phyloP scores from a whole-genome alignment of 371 early-diverging fungal species.

The Syncephalastrum contaminatum region DNA sequence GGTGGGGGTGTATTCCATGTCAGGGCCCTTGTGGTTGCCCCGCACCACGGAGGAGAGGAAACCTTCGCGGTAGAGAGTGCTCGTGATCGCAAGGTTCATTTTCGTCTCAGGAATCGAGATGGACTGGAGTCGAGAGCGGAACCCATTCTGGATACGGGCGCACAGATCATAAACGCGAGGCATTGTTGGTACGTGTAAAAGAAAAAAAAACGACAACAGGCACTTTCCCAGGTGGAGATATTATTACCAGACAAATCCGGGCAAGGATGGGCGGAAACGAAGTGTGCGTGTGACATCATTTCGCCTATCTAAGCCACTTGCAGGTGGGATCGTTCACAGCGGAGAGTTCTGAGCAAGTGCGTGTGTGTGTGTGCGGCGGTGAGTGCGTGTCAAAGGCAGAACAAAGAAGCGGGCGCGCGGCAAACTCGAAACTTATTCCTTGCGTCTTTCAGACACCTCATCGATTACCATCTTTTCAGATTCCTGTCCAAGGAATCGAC shows the following conservation, averaged over 20 bases:
- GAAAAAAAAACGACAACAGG: no score
- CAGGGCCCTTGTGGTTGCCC: slow-evolving; percentile 79
- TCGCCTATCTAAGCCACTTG: no score
- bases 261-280: no score
- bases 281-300: no score
- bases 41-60: slow-evolving; percentile 79
- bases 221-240: no score
- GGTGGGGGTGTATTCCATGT: slow-evolving; percentile 69
- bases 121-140: slow-evolving; percentile 73
- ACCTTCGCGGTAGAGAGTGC: slow-evolving; percentile 91
- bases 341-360: no score
- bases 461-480: slow-evolving; percentile 8
- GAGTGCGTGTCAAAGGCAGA: no score
- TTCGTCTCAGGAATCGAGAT: slow-evolving; percentile 91
- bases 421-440: no score
- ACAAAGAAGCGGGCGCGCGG: no score
- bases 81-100: slow-evolving; percentile 82
- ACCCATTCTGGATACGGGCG: slow-evolving; percentile 90
- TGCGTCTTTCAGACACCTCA: neutral
- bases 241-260: no score
- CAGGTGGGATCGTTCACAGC: no score
- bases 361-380: no score
- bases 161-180: slow-evolving; percentile 89
- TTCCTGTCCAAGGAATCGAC: slow-evolving; percentile 4
- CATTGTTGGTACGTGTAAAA: slow-evolving; percentile 41